Percentiles rank a stretch among this genome's conserved stretches.
Evolutionary conservation across 2,329 filamentous ascomycete genomes (phyloP).

Genomic region (Colletotrichum noveboracense): DNA sequence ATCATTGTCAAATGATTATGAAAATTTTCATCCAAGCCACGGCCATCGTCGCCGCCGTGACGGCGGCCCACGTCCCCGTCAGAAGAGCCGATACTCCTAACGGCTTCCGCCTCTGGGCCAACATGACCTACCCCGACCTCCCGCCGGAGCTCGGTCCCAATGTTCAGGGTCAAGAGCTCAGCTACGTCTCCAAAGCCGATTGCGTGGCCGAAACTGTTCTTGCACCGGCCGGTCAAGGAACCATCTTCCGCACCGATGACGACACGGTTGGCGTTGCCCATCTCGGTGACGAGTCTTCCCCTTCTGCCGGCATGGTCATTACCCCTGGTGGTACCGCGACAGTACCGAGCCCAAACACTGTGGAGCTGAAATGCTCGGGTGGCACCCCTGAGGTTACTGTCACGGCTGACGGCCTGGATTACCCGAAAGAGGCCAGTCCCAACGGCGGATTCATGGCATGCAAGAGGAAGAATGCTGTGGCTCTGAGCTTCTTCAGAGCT

Average conservation of each 20-base stretch:
- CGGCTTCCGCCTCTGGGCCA: neutral
- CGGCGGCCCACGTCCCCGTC: neutral
- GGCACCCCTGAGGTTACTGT: neutral
- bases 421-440: neutral
- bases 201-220: neutral
- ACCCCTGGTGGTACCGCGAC: neutral
- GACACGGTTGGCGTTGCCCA: neutral
- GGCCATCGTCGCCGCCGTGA: neutral
- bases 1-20: neutral
- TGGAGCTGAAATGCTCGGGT: neutral
- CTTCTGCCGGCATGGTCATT: neutral
- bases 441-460: conserved; percentile 1
- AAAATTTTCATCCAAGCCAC: neutral
- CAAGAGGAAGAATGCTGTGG: neutral
- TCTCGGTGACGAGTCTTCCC: neutral
- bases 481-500: neutral
- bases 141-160: neutral
- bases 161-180: neutral
- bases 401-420: neutral
- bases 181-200: neutral
- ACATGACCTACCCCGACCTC: neutral
- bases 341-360: neutral
- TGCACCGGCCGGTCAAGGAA: neutral
- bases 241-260: neutral
- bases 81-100: neutral